Percentiles rank a stretch among this genome's conserved stretches.
phyloP scores from a whole-genome alignment of 1,284 basidiomycete species.

The Ceratobasidium sp. region DNA sequence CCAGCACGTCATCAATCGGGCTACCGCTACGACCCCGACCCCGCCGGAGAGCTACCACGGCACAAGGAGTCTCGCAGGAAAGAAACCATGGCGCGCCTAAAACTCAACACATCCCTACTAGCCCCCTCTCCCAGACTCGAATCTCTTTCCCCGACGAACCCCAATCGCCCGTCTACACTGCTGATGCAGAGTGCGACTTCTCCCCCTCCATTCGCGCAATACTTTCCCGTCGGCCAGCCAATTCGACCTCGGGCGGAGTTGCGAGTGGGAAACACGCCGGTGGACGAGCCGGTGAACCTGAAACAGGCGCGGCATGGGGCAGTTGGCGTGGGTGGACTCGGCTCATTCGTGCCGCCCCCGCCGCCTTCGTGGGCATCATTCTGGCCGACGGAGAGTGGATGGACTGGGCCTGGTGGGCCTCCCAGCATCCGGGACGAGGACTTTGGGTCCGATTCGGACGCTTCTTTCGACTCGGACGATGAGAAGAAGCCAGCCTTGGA shows the following conservation, averaged over 20 bases:
- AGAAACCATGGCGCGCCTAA: not conserved
- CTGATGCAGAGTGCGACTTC: conserved; percentile 36
- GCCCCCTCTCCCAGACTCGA: conserved; percentile 7
- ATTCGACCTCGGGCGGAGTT: conserved; percentile 33
- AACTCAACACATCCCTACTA: not conserved
- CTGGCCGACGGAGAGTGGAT: conserved; percentile 35
- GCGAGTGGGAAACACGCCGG: conserved; percentile 4
- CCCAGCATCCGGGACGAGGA: conserved; percentile 41
- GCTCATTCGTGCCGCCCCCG: conserved; percentile 15
- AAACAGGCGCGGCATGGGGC: not conserved
- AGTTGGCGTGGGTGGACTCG: not conserved
- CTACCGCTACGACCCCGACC: conserved; percentile 25
- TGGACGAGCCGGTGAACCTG: not conserved
- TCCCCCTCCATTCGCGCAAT: conserved; percentile 3
- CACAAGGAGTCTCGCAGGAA: not conserved
- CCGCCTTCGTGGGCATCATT: conserved; percentile 39
- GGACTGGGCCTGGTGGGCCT: conserved; percentile 32
- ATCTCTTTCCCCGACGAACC: not conserved
- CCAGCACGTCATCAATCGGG: not conserved
- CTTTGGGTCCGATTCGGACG: conserved; percentile 1
- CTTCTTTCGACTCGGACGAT: not conserved
- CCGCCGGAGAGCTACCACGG: not conserved
- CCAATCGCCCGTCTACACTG: not conserved
- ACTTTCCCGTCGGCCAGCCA: not conserved
- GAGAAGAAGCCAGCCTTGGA: not conserved